Evolutionary conservation across 176 grass and related monocot species (phyloP), one percentile per base, ranked within the genome.

Genomic region (Pontederia paniculata): DNA sequence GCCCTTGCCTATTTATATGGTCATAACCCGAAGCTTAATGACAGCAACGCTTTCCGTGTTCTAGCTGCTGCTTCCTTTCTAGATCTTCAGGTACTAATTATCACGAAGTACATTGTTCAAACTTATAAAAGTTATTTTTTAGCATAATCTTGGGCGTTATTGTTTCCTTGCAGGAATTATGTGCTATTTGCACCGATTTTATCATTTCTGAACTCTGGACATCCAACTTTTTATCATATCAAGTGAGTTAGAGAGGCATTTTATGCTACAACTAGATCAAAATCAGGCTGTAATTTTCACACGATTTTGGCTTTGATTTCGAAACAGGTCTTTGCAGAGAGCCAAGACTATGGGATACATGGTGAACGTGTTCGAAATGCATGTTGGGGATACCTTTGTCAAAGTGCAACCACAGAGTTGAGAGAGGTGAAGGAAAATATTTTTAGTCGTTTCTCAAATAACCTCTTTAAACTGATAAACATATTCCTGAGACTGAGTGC

Each of bases 351-450:
- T 70, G 93, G 87, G 49, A 85, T 78, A 55, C 77, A 88, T 70
- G 93, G 93, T 57, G 80, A 98, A 58, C 86, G 83, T 52, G 93
- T 98, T 28, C 81, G 83, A 75, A 91, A 69, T 91, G 87, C 93
- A 70, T 98, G 93, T 65, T 98, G 93, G 87, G 93, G 93, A 67
- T 98, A 91, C 68, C 93, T 98, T 73, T 98, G 93, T 80, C 93
- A 88, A 84, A 91, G 87, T 70, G 93, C 93, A 7, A 98, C 87
- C 16, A 55, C 88, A 31, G 93, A 98, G 68, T 60, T 91, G 65
- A 80, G 83, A 71, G 86, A 91, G 71, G 83, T 91, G 56, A 63
- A 23, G n/a, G 45, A 44, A 50, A n/a, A 20, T 21, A 7, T 10
- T 58, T 41, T 47, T 47, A 23, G 11, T 22, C 7, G 28, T 37